phyloP scores from a whole-genome alignment of 305 asterid genomes.

The Coffea humblotiana region DNA sequence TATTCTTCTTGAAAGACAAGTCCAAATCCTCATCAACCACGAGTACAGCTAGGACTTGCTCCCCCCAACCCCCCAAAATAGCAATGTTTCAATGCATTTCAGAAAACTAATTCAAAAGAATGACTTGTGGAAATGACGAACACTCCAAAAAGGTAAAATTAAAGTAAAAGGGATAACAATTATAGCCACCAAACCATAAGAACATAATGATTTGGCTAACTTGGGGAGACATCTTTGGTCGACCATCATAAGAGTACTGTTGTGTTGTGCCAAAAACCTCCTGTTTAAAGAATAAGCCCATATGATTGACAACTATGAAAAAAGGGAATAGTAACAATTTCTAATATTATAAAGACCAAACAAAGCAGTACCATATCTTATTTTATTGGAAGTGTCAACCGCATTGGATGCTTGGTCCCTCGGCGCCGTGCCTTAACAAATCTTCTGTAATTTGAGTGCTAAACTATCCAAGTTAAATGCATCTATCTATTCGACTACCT shows the following conservation, averaged over 20 bases:
- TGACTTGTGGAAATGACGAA: neutral
- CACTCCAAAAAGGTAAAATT: neutral
- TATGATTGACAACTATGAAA: neutral
- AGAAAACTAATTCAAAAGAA: neutral
- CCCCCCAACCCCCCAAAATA: neutral
- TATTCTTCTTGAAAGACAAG: neutral
- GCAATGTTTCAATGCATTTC: neutral
- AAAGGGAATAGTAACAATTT: neutral
- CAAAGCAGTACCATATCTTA: neutral
- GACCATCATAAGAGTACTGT: neutral
- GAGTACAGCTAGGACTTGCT: neutral
- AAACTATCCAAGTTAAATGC: slow-evolving; percentile 16
- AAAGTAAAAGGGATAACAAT: slow-evolving; percentile 4
- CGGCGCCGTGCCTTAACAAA: neutral
- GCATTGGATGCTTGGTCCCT: neutral
- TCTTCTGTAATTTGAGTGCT: neutral
- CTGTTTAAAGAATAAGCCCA: neutral
- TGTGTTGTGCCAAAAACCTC: neutral
- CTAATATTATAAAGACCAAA: neutral
- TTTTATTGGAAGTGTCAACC: neutral
- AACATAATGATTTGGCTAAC: slow-evolving; percentile 20
- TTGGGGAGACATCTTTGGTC: slow-evolving; percentile 12
- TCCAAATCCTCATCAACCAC: neutral
- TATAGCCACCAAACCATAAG: slow-evolving; percentile 15
- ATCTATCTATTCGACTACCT: neutral